phyloP scores from a whole-genome alignment of 2,329 filamentous ascomycete species.

The Curvularia eragrostidis region DNA sequence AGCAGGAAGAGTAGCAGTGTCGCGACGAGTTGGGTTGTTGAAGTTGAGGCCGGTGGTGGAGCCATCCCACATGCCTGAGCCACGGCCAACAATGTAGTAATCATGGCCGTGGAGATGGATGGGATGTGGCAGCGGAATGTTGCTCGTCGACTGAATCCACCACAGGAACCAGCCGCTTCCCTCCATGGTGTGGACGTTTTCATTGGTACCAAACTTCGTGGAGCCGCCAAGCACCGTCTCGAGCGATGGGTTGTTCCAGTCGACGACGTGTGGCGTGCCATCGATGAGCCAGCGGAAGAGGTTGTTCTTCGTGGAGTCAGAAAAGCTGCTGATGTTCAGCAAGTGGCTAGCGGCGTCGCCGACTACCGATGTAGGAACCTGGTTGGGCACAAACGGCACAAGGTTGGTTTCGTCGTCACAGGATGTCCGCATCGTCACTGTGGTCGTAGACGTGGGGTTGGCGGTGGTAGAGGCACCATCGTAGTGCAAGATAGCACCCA shows the following conservation, averaged over 20 bases:
- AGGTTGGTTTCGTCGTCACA: conserved; percentile 52
- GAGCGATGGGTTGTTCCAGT: conserved; percentile 55
- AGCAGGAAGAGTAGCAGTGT: conserved; percentile 48
- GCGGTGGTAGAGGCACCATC: conserved; percentile 38
- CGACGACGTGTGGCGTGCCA: conserved; percentile 48
- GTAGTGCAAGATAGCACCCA: conserved; percentile 53
- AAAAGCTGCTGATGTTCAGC: conserved; percentile 38
- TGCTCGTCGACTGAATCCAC: conserved; percentile 54
- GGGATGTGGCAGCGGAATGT: conserved; percentile 48
- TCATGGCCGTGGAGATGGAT: conserved; percentile 54
- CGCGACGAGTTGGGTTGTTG: conserved; percentile 50
- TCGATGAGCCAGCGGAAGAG: conserved; percentile 54
- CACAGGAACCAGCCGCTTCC: conserved; percentile 54
- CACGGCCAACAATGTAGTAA: conserved; percentile 52
- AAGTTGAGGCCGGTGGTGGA: conserved; percentile 42
- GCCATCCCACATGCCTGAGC: conserved; percentile 46
- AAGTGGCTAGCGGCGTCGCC: conserved; percentile 33
- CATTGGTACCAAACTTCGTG: conserved; percentile 31
- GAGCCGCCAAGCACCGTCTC: conserved; percentile 50
- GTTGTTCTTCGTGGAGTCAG: conserved; percentile 44
- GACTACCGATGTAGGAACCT: conserved; percentile 48
- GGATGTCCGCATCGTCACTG: conserved; percentile 40
- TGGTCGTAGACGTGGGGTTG: conserved; percentile 45
- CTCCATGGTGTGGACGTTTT: conserved; percentile 41
- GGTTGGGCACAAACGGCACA: conserved; percentile 50